Conservation (phyloP, 345 rosid species). For the Arabidopsis arenosa region DNA sequence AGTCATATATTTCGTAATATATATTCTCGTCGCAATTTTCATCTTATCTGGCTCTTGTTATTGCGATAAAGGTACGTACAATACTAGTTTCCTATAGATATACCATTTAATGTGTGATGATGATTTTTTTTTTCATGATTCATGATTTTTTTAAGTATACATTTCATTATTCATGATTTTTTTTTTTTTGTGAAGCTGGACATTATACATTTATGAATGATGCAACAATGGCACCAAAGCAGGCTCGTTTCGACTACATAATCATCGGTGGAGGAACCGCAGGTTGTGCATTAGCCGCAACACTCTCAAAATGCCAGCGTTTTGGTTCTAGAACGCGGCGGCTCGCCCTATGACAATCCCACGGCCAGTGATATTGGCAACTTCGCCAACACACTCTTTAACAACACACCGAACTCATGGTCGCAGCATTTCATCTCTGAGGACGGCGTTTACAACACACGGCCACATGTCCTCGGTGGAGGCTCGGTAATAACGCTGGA, state of each 20-base stretch:
- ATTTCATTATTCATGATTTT: background rate
- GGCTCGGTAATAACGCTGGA: conserved; percentile 72
- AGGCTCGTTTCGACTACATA: background rate
- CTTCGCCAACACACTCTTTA: conserved; percentile 44
- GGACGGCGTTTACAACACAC: conserved; percentile 66
- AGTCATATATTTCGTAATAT: background rate
- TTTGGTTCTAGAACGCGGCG: conserved; percentile 68
- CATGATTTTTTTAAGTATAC: background rate
- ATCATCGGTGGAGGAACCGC: conserved; percentile 2
- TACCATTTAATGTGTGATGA: background rate
- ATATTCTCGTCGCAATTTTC: background rate
- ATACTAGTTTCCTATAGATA: background rate
- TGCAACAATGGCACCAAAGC: background rate
- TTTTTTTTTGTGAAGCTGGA: background rate
- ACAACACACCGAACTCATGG: conserved; percentile 50
- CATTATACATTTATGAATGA: background rate
- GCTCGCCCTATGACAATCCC: conserved; percentile 54
- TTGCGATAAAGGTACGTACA: background rate
- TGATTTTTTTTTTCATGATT: background rate
- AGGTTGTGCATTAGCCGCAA: conserved; percentile 60
- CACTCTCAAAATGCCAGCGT: conserved; percentile 62
- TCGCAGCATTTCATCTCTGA: conserved; percentile 66
- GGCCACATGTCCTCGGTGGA: conserved; percentile 76
- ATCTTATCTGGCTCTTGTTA: background rate
- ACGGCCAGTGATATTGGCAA: conserved; percentile 48